phyloP scores from a whole-genome alignment of 2,329 filamentous ascomycete genomes.

The Fusarium sarcochroum region DNA sequence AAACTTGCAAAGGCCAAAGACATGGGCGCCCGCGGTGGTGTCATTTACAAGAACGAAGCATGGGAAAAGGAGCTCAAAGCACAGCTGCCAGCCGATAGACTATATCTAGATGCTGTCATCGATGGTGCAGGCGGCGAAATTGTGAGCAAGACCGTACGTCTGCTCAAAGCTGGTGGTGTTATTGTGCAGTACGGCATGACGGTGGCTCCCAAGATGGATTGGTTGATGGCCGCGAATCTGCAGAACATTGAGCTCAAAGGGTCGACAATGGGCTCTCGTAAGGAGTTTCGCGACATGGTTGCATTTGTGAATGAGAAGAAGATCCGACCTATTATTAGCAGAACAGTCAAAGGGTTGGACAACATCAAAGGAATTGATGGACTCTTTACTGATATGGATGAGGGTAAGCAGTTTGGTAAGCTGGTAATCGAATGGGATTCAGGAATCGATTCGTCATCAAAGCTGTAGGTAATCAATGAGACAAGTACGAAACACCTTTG shows the following conservation, averaged over 20 bases:
- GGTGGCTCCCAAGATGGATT: constrained; percentile 85
- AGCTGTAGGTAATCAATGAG: constrained; percentile 53
- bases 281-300: constrained; percentile 93
- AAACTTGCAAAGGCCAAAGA: constrained; percentile 81
- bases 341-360: constrained; percentile 79
- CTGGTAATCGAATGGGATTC: constrained; percentile 81
- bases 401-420: constrained; percentile 91
- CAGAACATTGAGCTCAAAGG: constrained; percentile 91
- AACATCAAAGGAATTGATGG: constrained; percentile 84
- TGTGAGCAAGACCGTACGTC: constrained; percentile 73
- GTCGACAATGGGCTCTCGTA: constrained; percentile 90
- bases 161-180: constrained; percentile 87
- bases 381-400: constrained; percentile 90
- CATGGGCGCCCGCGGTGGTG: constrained; percentile 85
- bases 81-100: constrained; percentile 74
- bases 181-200: constrained; percentile 95
- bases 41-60: constrained; percentile 80
- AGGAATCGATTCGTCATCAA: constrained; percentile 53
- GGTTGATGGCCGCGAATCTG: constrained; percentile 85
- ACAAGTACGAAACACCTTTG: background rate
- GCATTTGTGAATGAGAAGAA: constrained; percentile 81
- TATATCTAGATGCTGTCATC: constrained; percentile 84
- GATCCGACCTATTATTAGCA: constrained; percentile 83
- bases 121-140: constrained; percentile 93
- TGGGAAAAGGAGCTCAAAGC: constrained; percentile 84